These are phyloP conservation scores for Raffaelea ambrosiae DNA, from an alignment of 2,329 filamentous ascomycete genomes.

Conservation along the genomic window DNA sequence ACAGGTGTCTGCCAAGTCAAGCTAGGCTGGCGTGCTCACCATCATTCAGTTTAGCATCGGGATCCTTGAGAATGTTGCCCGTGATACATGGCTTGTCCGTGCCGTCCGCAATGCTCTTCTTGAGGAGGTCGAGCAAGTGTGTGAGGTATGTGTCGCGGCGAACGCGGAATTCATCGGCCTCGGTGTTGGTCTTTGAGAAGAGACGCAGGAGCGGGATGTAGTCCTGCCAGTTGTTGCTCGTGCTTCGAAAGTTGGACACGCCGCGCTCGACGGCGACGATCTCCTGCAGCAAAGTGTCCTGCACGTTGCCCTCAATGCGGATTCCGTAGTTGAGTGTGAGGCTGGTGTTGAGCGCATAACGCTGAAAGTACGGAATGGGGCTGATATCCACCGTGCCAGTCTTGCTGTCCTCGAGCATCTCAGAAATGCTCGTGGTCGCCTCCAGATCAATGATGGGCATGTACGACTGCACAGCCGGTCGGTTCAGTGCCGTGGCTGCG, in stretches of 20 bases:
- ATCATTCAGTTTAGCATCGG: constrained; percentile 13
- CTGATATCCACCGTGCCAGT: constrained; percentile 57
- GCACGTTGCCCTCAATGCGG: constrained; percentile 53
- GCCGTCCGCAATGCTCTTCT: constrained; percentile 16
- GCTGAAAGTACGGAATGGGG: constrained; percentile 63
- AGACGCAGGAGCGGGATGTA: constrained; percentile 42
- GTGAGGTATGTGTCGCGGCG: constrained; percentile 42
- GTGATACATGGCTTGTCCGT: constrained; percentile 19
- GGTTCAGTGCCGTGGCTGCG: constrained; percentile 68
- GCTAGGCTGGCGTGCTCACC: too few relatives aligned
- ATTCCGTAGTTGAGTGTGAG: constrained; percentile 73
- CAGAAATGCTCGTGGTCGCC: constrained; percentile 60
- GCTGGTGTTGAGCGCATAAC: constrained; percentile 67
- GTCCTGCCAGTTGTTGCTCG: constrained; percentile 73
- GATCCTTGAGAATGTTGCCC: constrained; percentile 15
- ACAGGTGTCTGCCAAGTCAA: too few relatives aligned
- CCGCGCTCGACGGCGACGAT: constrained; percentile 68
- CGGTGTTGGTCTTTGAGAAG: constrained; percentile 48
- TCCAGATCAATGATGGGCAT: constrained; percentile 79
- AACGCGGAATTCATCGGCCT: constrained; percentile 56
- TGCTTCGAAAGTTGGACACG: constrained; percentile 67
- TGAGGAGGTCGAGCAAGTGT: constrained; percentile 50
- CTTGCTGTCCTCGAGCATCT: constrained; percentile 57
- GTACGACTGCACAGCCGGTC: constrained; percentile 61
- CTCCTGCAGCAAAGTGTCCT: constrained; percentile 61